Conservation (phyloP, 2,329 filamentous ascomycete genomes). For the Ophiostoma angusticollis region DNA sequence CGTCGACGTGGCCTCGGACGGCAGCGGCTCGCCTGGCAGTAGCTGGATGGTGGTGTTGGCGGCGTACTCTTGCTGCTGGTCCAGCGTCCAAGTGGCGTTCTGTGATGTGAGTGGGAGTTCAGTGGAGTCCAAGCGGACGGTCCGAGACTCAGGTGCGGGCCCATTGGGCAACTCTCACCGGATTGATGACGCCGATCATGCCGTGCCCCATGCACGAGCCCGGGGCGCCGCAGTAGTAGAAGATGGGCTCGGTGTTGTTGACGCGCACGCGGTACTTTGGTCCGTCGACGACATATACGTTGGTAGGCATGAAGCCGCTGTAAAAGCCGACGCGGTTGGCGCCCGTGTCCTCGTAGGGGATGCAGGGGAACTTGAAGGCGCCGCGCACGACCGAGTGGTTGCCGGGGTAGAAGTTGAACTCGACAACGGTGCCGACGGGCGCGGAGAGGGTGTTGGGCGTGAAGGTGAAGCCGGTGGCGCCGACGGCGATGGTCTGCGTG, state of each 20-base stretch:
- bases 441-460: slow-evolving; percentile 23
- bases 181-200: slow-evolving; percentile 70
- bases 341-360: slow-evolving; percentile 44
- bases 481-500: slow-evolving; percentile 5
- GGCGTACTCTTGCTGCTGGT: slow-evolving; percentile 34
- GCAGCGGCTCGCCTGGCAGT: slow-evolving; percentile 42
- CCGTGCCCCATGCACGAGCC: slow-evolving; percentile 49
- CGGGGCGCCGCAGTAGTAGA: slow-evolving; percentile 57
- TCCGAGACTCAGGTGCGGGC: too few species aligned
- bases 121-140: background rate
- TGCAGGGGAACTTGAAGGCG: slow-evolving; percentile 46
- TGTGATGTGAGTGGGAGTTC: slow-evolving; percentile 4
- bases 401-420: slow-evolving; percentile 49
- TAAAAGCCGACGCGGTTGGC: slow-evolving; percentile 39
- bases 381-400: slow-evolving; percentile 53
- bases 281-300: slow-evolving; percentile 31
- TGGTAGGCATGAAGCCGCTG: slow-evolving; percentile 34
- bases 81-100: slow-evolving; percentile 36
- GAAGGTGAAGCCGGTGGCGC: slow-evolving; percentile 22
- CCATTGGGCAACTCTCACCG: slow-evolving; percentile 32
- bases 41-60: slow-evolving; percentile 38
- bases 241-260: slow-evolving; percentile 51
- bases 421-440: slow-evolving; percentile 35
- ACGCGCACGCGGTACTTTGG: slow-evolving; percentile 32
- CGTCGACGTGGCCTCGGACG: slow-evolving; percentile 25